Base-by-base conservation (phyloP, 805 yeast genomes). In the Wilhelminamyces savonicus region DNA sequence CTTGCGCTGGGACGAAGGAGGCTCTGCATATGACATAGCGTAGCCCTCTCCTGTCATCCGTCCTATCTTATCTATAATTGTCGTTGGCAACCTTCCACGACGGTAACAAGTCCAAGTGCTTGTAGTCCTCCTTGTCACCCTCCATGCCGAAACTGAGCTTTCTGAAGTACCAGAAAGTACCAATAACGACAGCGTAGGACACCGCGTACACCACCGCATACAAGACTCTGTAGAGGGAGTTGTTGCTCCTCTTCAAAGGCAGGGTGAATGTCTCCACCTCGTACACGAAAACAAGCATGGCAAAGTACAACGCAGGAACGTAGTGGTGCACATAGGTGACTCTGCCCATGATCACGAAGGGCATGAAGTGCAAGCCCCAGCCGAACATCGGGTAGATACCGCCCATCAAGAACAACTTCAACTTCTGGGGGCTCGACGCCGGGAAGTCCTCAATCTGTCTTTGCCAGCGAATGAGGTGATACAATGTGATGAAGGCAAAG, bases 281-380 rank as follows among this genome's bases (percentile, higher is more conserved):
- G 50, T 74, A 82, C 33, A 74, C 76, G 43, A 76, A 68, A 18
- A 85, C 79, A 40, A 88, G 63, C 66, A 87, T 80, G 29, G 97
- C 97, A 78, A 90, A 90, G 61, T 83, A 90, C 40, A 88, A 70
- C 1, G 97, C 95, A 10, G 98, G 98, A 43, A 87, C 74, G 58
- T 90, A 90, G 56, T 90, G 98, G 60, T 90, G 98, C 20, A 90
- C 92, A 54, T 92, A 90, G 2, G 95, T 87, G 34, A 92, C 97
- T 66, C 98, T 82, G 9, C 94, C 87, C 98, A 90, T 90, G 36
- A 86, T 59, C 19, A 82, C 74, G 59, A 90, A 90, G 20, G 98
- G 97, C 48, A 83, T 51, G 58, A 68, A 90, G 59, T 90, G 97
- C 47, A 86, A 66, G 24, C 77, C 69, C 97, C 97, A 90, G 8